Conservation (phyloP, 192 early-diverging fungal genomes). For the Backusella liffmaniae region DNA sequence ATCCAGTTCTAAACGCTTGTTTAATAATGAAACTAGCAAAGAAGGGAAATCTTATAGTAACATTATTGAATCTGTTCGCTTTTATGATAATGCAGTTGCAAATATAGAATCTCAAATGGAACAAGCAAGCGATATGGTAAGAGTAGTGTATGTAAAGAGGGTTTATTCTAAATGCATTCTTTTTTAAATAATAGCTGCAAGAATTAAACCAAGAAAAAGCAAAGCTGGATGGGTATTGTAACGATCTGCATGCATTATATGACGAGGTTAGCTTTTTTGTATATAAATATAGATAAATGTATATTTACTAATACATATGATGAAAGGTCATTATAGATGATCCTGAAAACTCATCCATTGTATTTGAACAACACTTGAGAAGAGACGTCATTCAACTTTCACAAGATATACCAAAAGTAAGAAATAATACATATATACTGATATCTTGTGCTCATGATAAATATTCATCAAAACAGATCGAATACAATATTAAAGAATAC, state of each 20-base stretch:
- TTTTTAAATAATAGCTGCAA: constrained; percentile 11
- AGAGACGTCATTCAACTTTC: constrained; percentile 20
- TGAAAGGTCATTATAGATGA: constrained; percentile 6
- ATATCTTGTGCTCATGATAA: not conserved
- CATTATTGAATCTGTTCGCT: constrained; percentile 6
- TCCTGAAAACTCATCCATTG: not conserved
- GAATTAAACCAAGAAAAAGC: constrained; percentile 23
- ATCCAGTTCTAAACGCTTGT: not conserved
- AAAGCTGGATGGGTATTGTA: constrained; percentile 20
- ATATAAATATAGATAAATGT: not conserved
- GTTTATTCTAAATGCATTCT: not conserved
- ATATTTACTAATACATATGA: not conserved
- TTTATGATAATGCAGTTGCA: constrained; percentile 5
- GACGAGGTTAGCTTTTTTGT: constrained; percentile 19
- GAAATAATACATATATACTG: not conserved
- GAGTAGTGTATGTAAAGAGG: not conserved
- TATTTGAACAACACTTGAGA: constrained; percentile 24
- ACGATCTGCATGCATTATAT: constrained; percentile 18
- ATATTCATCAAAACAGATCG: not conserved
- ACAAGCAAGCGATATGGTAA: constrained; percentile 23
- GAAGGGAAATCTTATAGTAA: not conserved
- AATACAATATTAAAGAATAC: not conserved
- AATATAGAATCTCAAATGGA: constrained; percentile 22
- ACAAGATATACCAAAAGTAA: constrained; percentile 30
- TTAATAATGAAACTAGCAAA: constrained; percentile 5